These are phyloP conservation scores for Xylaria sp. DNA, from an alignment of 2,329 filamentous ascomycete genomes.

Conservation along the genomic window DNA sequence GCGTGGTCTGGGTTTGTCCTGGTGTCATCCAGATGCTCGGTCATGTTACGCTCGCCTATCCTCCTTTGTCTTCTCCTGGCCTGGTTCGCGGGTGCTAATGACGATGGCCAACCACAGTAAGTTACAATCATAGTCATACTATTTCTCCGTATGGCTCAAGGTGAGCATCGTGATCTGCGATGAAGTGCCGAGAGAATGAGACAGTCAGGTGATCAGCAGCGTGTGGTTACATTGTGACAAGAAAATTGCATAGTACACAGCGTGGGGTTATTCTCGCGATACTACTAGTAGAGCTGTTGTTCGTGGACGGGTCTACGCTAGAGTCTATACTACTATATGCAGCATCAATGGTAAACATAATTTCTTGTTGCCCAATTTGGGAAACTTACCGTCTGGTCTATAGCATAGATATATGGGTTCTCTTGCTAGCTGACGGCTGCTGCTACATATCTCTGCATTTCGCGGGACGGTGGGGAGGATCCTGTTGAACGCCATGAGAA, in stretches of 20 bases:
- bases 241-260: slow-evolving; percentile 20
- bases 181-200: slow-evolving; percentile 31
- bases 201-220: slow-evolving; percentile 34
- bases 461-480: slow-evolving; percentile 30
- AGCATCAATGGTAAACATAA: slow-evolving; percentile 20
- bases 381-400: slow-evolving; percentile 24
- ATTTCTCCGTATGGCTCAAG: slow-evolving; percentile 28
- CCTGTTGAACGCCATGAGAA: slow-evolving; percentile 6
- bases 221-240: slow-evolving; percentile 32
- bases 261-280: slow-evolving; percentile 29
- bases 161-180: slow-evolving; percentile 27
- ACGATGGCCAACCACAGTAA: slow-evolving; percentile 1
- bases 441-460: slow-evolving; percentile 12
- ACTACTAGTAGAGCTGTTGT: slow-evolving; percentile 3
- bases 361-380: slow-evolving; percentile 26
- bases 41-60: slow-evolving; percentile 27
- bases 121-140: slow-evolving; percentile 15
- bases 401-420: slow-evolving; percentile 18
- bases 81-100: slow-evolving; percentile 21
- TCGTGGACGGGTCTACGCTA: background rate
- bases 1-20: slow-evolving; percentile 6
- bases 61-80: slow-evolving; percentile 12
- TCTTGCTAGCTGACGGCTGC: slow-evolving; percentile 16
- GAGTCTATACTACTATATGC: slow-evolving; percentile 13
- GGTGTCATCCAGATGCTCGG: background rate